Evolutionary conservation across 306 rosid species (phyloP).

Genomic region (Cicer pinnatifidum): DNA sequence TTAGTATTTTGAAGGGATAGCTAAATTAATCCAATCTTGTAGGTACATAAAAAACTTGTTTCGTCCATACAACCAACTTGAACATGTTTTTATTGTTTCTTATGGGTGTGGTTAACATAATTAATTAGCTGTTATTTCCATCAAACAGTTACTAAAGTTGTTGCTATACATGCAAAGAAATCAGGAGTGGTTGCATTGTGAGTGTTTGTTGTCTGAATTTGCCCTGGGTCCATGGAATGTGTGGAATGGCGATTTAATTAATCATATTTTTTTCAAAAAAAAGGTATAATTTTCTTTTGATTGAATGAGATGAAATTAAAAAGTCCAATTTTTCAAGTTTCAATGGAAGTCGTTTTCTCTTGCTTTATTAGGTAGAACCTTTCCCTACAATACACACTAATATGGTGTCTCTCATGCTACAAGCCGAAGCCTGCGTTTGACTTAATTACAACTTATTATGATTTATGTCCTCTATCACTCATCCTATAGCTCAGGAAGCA

Average conservation of each 20-base stretch:
- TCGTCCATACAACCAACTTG: slow-evolving; percentile 18
- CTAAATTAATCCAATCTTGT: background rate
- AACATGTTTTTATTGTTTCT: slow-evolving; percentile 25
- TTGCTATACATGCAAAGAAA: slow-evolving; percentile 38
- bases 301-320: slow-evolving; percentile 39
- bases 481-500: background rate
- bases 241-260: no score
- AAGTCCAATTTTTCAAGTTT: slow-evolving; percentile 41
- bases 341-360: slow-evolving; percentile 46
- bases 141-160: slow-evolving; percentile 17
- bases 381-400: slow-evolving; percentile 24
- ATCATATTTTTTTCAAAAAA: no score
- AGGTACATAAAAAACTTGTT: slow-evolving; percentile 1
- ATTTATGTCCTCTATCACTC: slow-evolving; percentile 11
- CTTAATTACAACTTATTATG: background rate
- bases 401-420: slow-evolving; percentile 26
- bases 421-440: slow-evolving; percentile 12
- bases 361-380: slow-evolving; percentile 47
- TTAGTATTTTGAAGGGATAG: background rate
- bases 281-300: background rate
- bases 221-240: slow-evolving; percentile 30
- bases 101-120: slow-evolving; percentile 5
- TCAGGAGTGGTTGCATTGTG: slow-evolving; percentile 44
- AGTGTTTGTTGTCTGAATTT: slow-evolving; percentile 45
- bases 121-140: slow-evolving; percentile 27